These are phyloP conservation scores for Chlorella sp. DNA, from an alignment of 139 green algal species.

Conservation along the genomic window DNA sequence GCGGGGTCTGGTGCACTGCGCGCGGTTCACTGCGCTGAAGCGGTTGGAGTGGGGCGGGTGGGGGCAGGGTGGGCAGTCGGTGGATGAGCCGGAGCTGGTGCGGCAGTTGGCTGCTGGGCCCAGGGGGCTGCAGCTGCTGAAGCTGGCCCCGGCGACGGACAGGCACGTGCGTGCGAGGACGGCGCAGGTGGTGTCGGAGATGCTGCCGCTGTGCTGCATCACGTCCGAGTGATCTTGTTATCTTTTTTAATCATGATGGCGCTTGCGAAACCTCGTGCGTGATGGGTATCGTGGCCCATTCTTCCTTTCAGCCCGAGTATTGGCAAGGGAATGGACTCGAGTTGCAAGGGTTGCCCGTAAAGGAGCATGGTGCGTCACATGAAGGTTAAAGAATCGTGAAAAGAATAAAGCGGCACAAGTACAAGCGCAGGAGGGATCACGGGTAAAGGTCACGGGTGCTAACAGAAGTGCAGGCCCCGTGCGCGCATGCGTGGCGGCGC, in stretches of 20 bases:
- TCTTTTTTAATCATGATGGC: no score
- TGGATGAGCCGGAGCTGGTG: background rate
- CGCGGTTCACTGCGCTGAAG: background rate
- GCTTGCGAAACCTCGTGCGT: no score
- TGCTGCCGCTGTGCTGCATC: background rate
- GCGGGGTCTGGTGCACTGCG: background rate
- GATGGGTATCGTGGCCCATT: no score
- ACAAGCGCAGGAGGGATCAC: no score
- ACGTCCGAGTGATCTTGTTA: no score
- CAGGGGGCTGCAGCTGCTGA: background rate
- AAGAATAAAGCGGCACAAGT: no score
- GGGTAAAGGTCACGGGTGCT: no score
- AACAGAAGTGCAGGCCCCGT: constrained; percentile 35
- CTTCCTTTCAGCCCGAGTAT: no score
- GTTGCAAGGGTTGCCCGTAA: no score
- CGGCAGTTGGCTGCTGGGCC: background rate
- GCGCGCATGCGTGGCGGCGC: constrained; percentile 28
- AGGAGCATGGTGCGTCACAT: no score
- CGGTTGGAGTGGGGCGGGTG: background rate
- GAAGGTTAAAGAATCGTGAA: no score
- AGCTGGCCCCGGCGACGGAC: background rate
- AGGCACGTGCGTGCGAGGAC: background rate
- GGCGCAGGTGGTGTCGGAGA: background rate
- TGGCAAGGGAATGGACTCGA: background rate
- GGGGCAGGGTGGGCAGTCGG: background rate